Percentiles rank a stretch among this genome's conserved stretches.
phyloP scores from a whole-genome alignment of 2,329 filamentous ascomycete species.

The Cladophialophora immunda region DNA sequence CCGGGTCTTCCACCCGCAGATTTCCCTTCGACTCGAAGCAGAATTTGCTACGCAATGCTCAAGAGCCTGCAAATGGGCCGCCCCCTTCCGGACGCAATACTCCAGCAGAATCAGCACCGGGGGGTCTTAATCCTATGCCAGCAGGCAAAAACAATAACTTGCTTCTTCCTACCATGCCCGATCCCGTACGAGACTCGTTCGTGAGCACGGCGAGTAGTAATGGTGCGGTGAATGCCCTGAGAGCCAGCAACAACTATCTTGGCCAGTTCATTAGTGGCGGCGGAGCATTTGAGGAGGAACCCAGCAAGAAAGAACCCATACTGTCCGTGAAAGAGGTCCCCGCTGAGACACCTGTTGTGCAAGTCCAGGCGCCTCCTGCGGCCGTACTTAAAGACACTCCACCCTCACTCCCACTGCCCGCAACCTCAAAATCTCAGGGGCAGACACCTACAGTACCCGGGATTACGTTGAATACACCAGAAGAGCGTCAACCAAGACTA shows the following conservation, averaged over 20 bases:
- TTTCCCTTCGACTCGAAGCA: conserved; percentile 54
- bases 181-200: conserved; percentile 34
- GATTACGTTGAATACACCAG: conserved; percentile 25
- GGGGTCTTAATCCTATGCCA: conserved; percentile 3
- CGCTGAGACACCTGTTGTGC: conserved; percentile 31
- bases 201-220: conserved; percentile 42
- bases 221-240: conserved; percentile 43
- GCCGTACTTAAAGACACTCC: conserved; percentile 32
- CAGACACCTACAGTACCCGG: conserved; percentile 15
- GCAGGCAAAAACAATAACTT: conserved; percentile 25
- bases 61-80: conserved; percentile 65
- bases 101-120: conserved; percentile 13
- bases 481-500: conserved; percentile 26
- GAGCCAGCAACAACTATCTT: conserved; percentile 51
- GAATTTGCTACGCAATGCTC: conserved; percentile 64
- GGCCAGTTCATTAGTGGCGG: conserved; percentile 49
- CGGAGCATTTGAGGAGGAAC: conserved; percentile 35
- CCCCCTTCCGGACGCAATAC: conserved; percentile 37
- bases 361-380: conserved; percentile 35
- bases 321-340: conserved; percentile 33
- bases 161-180: conserved; percentile 30
- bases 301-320: conserved; percentile 28
- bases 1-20: conserved; percentile 54
- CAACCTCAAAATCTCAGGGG: conserved; percentile 7
- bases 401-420: neutral